Evolutionary conservation across 495 filamentous ascomycete genomes (phyloP).

Genomic region (Podospora bellae-mahoneyi): DNA sequence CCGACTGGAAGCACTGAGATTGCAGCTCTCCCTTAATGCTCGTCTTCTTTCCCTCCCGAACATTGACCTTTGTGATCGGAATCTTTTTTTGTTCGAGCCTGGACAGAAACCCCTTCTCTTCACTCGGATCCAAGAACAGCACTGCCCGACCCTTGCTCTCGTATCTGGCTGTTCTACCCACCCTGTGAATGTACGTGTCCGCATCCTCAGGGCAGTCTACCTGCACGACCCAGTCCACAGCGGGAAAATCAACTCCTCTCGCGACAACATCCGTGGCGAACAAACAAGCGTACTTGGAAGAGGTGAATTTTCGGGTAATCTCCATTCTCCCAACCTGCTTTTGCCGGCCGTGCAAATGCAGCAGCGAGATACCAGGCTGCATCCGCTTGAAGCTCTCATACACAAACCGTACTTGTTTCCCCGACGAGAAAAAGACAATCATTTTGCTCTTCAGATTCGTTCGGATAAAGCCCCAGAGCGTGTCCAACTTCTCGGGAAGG

Average conservation of each 20-base stretch:
- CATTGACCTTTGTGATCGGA: slow-evolving; percentile 75
- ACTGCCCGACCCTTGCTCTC: slow-evolving; percentile 84
- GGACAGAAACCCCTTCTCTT: slow-evolving; percentile 81
- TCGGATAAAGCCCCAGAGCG: slow-evolving; percentile 85
- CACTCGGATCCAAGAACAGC: slow-evolving; percentile 85
- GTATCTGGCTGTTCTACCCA: slow-evolving; percentile 91
- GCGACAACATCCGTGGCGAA: slow-evolving; percentile 96
- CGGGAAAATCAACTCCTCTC: slow-evolving; percentile 89
- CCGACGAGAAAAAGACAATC: slow-evolving; percentile 87
- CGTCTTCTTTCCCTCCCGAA: slow-evolving; percentile 84
- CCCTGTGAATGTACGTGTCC: slow-evolving; percentile 96
- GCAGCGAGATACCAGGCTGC: slow-evolving; percentile 90
- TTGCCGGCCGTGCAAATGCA: slow-evolving; percentile 92
- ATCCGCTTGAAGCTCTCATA: slow-evolving; percentile 91
- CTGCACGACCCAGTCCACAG: slow-evolving; percentile 97
- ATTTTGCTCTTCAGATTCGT: slow-evolving; percentile 88
- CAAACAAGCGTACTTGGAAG: slow-evolving; percentile 75
- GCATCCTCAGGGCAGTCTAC: slow-evolving; percentile 93
- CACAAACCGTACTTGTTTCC: slow-evolving; percentile 93
- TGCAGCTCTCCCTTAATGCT: slow-evolving; percentile 79
- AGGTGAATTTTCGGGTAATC: slow-evolving; percentile 75
- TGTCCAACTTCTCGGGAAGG: slow-evolving; percentile 82
- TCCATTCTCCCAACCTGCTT: slow-evolving; percentile 85
- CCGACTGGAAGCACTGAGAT: slow-evolving; percentile 90
- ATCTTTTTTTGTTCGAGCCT: slow-evolving; percentile 85